These are phyloP conservation scores for Ascochyta koolunga DNA, from an alignment of 2,329 filamentous ascomycete genomes.

Conservation along the genomic window DNA sequence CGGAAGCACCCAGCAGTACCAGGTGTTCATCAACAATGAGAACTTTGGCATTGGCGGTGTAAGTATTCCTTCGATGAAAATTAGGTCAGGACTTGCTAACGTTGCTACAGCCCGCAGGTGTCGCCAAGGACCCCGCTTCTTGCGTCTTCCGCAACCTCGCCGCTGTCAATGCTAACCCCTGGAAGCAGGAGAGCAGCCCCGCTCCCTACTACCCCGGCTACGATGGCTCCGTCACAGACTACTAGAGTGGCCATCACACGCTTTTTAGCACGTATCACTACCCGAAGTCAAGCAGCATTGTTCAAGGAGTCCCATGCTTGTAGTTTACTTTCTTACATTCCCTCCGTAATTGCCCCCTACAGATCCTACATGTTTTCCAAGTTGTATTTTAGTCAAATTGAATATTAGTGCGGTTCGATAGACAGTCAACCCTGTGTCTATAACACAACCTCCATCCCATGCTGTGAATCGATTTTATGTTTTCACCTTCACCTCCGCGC, in stretches of 20 bases:
- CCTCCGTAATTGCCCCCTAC: slow-evolving; percentile 20
- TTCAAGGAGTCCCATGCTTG: slow-evolving; percentile 16
- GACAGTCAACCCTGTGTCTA: slow-evolving; percentile 10
- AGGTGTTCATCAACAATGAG: slow-evolving; percentile 34
- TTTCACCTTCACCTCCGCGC: slow-evolving; percentile 8
- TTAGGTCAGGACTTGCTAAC: slow-evolving; percentile 5
- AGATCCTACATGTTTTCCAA: slow-evolving; percentile 13
- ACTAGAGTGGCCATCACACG: neutral
- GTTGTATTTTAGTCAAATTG: slow-evolving; percentile 23
- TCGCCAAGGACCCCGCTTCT: slow-evolving; percentile 13
- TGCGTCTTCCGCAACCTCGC: slow-evolving; percentile 19
- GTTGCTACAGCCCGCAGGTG: slow-evolving; percentile 18
- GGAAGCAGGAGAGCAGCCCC: slow-evolving; percentile 12
- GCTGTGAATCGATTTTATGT: neutral
- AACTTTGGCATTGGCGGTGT: slow-evolving; percentile 28
- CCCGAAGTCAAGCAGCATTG: slow-evolving; percentile 18
- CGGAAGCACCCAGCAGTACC: slow-evolving; percentile 31
- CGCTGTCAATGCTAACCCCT: slow-evolving; percentile 28
- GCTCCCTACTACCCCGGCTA: slow-evolving; percentile 13
- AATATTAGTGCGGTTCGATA: slow-evolving; percentile 19
- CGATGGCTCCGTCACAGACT: neutral
- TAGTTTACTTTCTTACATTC: slow-evolving; percentile 19
- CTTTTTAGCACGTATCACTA: slow-evolving; percentile 13
- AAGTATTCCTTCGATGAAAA: slow-evolving; percentile 2
- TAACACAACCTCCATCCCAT: neutral